A percentile compares a stretch with the other conserved stretches of the same genome.
Conservation (phyloP, 169 alveolate genomes). For the Perkinsus olseni region DNA sequence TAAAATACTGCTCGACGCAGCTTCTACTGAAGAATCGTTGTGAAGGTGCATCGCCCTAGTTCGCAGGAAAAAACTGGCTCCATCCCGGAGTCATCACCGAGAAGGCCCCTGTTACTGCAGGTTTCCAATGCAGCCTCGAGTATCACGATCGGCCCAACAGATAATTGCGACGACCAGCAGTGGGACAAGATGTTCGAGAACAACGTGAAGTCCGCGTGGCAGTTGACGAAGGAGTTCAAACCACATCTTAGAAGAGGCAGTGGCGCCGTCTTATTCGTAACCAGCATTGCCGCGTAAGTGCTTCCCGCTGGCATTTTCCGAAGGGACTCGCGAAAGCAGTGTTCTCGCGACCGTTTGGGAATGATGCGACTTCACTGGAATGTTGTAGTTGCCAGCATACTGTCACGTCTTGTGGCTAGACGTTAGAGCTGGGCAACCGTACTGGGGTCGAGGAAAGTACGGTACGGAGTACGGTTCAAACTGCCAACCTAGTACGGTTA, state of each 20-base stretch:
- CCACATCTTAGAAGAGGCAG: slow-evolving; percentile 40
- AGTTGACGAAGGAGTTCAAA: slow-evolving; percentile 48
- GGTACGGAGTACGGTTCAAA: too few species aligned
- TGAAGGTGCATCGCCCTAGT: too few species aligned
- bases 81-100: too few species aligned
- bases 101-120: neutral
- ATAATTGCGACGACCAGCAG: slow-evolving; percentile 43
- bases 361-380: too few species aligned
- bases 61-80: too few species aligned
- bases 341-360: neutral
- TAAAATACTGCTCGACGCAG: too few species aligned
- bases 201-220: slow-evolving; percentile 54
- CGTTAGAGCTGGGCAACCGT: too few species aligned
- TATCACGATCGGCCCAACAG: slow-evolving; percentile 41
- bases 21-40: too few species aligned
- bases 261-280: slow-evolving; percentile 48
- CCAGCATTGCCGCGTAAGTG: slow-evolving; percentile 49
- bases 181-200: slow-evolving; percentile 61
- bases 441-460: too few species aligned
- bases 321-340: neutral
- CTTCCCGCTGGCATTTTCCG: slow-evolving; percentile 2
- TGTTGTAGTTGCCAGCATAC: too few species aligned
- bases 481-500: too few species aligned
- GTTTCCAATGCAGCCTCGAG: slow-evolving; percentile 54
- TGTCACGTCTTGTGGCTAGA: too few species aligned